Evolutionary conservation across 2,329 filamentous ascomycete genomes (phyloP), one percentile per base, ranked within the genome.

Genomic region (Fusarium sp.): DNA sequence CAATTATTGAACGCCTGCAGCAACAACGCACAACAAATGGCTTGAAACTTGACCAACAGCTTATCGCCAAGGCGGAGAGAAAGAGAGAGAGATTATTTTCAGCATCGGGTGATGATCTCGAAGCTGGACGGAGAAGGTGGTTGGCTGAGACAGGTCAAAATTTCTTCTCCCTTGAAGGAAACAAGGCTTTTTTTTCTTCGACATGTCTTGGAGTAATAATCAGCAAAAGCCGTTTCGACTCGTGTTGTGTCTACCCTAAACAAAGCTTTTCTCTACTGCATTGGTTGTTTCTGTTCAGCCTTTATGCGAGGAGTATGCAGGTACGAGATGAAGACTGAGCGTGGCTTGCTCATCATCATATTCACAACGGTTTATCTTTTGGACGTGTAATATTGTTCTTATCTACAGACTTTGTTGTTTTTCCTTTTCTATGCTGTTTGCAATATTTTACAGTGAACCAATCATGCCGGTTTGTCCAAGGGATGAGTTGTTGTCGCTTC

Each of bases 171-270:
- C 47, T 52, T 52, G 47, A 52, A 52, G 47, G 18, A 20, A 52
- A 52, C 27, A 2, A 5, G 47, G 22, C 42, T 47, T 47, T 25
- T 16, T 47, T 45, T 25, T 42, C 20, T 16, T 27, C 22, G 47
- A 29, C 47, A 20, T 52, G 47, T 52, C 47, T 52, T 29, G 18
- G 27, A 31, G 5, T 31, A 52, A 52, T 52, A 52, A 52, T 31
- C n/a, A 52, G 4, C 5, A 52, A 27, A 52, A n/a, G 25, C 16
- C 47, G 47, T 52, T 52, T 52, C 27, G 47, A 52, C 27, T 52
- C 52, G 52, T 57, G 27, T 57, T 31, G 52, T 57, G 20, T 57
- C 52, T 57, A 57, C 52, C 52, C 52, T 57, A 57, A 57, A 57
- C 52, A 18, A 52, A 14, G 27, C 18, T 9, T 8, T 52, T 52